A percentile compares a stretch with the other conserved stretches of the same genome.
Conservation (phyloP, 306 rosid species). For the Clitoria ternatea region DNA sequence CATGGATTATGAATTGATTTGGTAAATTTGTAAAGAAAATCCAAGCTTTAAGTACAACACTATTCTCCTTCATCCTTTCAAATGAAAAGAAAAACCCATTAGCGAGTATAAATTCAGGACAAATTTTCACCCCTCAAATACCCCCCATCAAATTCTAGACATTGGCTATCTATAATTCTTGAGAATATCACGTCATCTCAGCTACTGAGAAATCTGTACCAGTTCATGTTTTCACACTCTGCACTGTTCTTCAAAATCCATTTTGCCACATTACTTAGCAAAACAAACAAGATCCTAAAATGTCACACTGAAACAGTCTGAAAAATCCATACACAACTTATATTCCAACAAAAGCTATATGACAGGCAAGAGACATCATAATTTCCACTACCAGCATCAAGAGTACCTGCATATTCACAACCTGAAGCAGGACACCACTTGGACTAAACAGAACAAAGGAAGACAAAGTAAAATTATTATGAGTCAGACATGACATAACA, state of each 20-base stretch:
- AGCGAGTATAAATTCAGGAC: neutral
- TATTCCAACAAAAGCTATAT: slow-evolving; percentile 90
- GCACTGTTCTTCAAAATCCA: slow-evolving; percentile 97
- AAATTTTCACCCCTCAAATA: slow-evolving; percentile 3
- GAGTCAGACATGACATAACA: neutral
- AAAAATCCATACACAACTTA: slow-evolving; percentile 28
- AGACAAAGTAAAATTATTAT: neutral
- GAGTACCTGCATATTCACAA: too few relatives aligned
- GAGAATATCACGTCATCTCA: neutral
- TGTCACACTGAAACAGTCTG: neutral
- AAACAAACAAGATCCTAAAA: slow-evolving; percentile 17
- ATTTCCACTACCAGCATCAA: too few relatives aligned
- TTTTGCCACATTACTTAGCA: slow-evolving; percentile 43
- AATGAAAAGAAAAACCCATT: neutral
- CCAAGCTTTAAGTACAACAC: neutral
- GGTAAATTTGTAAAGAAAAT: neutral
- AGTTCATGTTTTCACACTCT: slow-evolving; percentile 95
- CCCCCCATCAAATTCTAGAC: neutral
- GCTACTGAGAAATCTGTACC: slow-evolving; percentile 47
- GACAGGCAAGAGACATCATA: slow-evolving; percentile 90
- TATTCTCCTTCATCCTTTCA: neutral
- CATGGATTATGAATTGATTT: neutral
- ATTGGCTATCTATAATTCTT: neutral
- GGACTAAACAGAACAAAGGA: too few relatives aligned
- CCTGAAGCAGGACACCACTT: too few relatives aligned